Percentiles rank a stretch among this genome's conserved stretches.
phyloP scores from a whole-genome alignment of 2,329 filamentous ascomycete species.

The Leptographium flavum region DNA sequence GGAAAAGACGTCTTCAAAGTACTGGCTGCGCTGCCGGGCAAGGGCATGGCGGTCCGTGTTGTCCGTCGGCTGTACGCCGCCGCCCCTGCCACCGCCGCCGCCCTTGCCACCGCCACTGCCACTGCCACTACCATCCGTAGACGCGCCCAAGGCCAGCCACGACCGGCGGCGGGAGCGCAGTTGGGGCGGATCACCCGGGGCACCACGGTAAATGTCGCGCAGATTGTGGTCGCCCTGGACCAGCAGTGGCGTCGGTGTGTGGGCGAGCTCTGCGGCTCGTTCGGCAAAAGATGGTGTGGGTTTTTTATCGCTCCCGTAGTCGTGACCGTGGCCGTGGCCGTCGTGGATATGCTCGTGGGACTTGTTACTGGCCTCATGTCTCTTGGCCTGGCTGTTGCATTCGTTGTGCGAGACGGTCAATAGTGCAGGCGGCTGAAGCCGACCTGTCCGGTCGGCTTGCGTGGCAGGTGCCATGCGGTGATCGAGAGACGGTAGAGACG shows the following conservation, averaged over 20 bases:
- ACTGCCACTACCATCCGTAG: no score
- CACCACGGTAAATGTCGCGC: conserved; percentile 24
- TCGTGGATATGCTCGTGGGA: neutral
- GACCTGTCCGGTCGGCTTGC: neutral
- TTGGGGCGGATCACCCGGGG: conserved; percentile 23
- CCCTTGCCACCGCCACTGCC: no score
- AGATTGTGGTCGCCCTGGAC: conserved; percentile 23
- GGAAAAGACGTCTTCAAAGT: conserved; percentile 31
- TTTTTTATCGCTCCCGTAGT: neutral
- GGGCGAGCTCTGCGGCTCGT: conserved; percentile 1
- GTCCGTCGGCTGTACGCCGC: no score
- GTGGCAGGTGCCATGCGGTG: neutral
- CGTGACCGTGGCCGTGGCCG: neutral
- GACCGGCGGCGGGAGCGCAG: conserved; percentile 16
- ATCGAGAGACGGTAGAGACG: neutral
- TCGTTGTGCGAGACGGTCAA: neutral
- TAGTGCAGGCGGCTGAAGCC: neutral
- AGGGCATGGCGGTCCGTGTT: conserved; percentile 5
- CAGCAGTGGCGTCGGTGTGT: conserved; percentile 14
- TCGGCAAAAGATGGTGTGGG: conserved; percentile 8
- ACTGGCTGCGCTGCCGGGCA: conserved; percentile 23
- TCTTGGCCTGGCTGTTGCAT: neutral
- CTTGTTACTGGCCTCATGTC: neutral
- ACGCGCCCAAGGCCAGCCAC: neutral
- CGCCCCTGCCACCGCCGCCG: no score